Evolutionary conservation across 2,329 filamentous ascomycete genomes (phyloP), one percentile per base, ranked within the genome.

Genomic region (Nothophaeocryptopus gaeumannii): DNA sequence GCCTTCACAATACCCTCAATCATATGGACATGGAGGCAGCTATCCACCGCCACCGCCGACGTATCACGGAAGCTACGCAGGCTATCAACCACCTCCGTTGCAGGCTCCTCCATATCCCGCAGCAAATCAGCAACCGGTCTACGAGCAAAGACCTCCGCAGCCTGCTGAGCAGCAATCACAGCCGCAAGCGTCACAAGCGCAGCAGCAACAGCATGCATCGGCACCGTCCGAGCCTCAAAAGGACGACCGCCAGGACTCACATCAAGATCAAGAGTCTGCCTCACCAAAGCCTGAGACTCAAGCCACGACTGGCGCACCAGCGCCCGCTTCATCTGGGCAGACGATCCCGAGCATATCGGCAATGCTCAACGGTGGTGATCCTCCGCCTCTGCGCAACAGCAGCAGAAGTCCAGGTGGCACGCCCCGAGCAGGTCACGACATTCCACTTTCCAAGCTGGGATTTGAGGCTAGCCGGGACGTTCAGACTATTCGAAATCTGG

Each of bases 281-380:
- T 20, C 20, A 26, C 42, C 42, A 5, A 45, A 45, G 33, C 14
- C 45, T 37, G 62, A 68, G 11, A 63, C 69, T n/a, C 74, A 75
- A 55, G 66, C 69, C 10, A 61, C 70, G 26, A 58, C 68, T 49
- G 67, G 68, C 57, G 69, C 59, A 10, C 67, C 67, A 54, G 63
- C 77, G 71, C 69, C 60, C 12, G 47, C 48, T 5, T 64, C 55
- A 30, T 65, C 64, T 15, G 63, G 59, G 13, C 65, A 66, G 29
- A 69, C 65, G 13, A 79, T 83, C 26, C 81, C 81, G 8, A 78
- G 76, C 56, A 80, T 82, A 49, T 74, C 69, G 12, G 66, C 76
- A 9, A 68, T 75, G 53, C 70, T 75, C 46, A 74, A 72, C 51
- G 67, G 63, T 32, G 58, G 60, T 13, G 59, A 56, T 33, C 60